Base-by-base conservation (phyloP, 2,329 filamentous ascomycete genomes). In the Leptographium procerum region DNA sequence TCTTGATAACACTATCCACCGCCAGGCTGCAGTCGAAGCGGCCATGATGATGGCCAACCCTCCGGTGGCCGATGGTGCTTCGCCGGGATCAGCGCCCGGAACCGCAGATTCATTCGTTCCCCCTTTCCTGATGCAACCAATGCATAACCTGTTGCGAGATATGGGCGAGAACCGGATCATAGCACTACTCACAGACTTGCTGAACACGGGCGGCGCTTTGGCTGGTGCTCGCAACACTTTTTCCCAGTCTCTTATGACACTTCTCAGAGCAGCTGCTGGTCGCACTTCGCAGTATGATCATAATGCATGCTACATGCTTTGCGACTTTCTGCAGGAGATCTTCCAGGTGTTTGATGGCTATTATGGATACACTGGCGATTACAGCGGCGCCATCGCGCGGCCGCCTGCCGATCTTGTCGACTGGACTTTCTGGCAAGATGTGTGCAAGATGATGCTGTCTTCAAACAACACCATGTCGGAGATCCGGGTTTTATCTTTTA, bases 91-190 rank as follows among this genome's bases (percentile, higher is more conserved):
- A n/a, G 45, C 58, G 26, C 26, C 59, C 2, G 45, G 56, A 14
- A 51, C 57, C 4, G 65, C 76, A 4, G 79, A 81, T 61, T 69
- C 72, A 2, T 65, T 75, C 10, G 71, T 88, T 63, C 79, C 83
- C 0, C 73, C 88, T 40, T 29, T 60, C 22, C 47, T 61, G 53
- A 78, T 85, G 14, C 80, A 85, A 11, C 75, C 73, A 43, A 74
- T 57, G 48, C 60, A 64, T 47, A 92, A 95, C 68, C 80, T 87
- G 55, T 78, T 88, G 65, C 84, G 87, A 64, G 83, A 84, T 55
- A 95, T 96, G 88, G 84, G 86, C n/a, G 90, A 96, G 70, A 95
- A 96, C 63, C 83, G 90, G 59, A 74, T 95, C 57, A 82, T 96
- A 58, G 85, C 92, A 68, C 73, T 96, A 61, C 79, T 96, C 54